Conservation (phyloP, 495 filamentous ascomycete genomes). For the Talaromyces adpressus region DNA sequence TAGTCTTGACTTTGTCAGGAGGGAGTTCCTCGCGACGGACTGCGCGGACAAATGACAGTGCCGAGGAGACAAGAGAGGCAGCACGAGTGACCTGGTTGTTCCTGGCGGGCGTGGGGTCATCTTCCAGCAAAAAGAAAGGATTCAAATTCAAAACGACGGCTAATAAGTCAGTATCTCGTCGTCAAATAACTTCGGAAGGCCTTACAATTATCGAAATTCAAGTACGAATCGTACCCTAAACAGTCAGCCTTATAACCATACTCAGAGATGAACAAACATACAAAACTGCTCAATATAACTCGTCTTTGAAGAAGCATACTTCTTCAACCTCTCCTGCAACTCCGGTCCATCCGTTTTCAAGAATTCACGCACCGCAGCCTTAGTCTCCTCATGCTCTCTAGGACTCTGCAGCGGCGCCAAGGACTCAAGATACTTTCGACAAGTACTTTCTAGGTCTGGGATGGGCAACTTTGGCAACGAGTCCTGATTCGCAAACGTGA, state of each 20-base stretch:
- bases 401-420: conserved; percentile 72
- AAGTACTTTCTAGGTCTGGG: conserved; percentile 78
- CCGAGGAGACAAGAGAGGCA: conserved; percentile 84
- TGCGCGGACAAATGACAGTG: conserved; percentile 86
- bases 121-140: conserved; percentile 94
- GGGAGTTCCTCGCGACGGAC: conserved; percentile 90
- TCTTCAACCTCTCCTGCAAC: conserved; percentile 82
- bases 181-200: neutral
- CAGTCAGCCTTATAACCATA: neutral
- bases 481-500: conserved; percentile 87
- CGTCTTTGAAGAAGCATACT: conserved; percentile 85
- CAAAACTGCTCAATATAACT: conserved; percentile 99
- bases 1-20: conserved; percentile 76
- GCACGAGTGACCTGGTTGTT: conserved; percentile 95
- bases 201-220: conserved; percentile 90
- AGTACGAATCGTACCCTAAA: conserved; percentile 95
- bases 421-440: conserved; percentile 72
- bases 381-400: conserved; percentile 79
- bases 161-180: conserved; percentile 14
- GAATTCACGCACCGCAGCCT: conserved; percentile 76
- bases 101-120: conserved; percentile 91
- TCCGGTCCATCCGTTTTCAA: conserved; percentile 74
- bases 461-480: conserved; percentile 88
- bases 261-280: conserved; percentile 41
- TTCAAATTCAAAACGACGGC: conserved; percentile 95